A percentile compares a stretch with the other conserved stretches of the same genome.
These are phyloP conservation scores for Suillus discolor DNA, from an alignment of 768 basidiomycete genomes.

Conservation along the genomic window DNA sequence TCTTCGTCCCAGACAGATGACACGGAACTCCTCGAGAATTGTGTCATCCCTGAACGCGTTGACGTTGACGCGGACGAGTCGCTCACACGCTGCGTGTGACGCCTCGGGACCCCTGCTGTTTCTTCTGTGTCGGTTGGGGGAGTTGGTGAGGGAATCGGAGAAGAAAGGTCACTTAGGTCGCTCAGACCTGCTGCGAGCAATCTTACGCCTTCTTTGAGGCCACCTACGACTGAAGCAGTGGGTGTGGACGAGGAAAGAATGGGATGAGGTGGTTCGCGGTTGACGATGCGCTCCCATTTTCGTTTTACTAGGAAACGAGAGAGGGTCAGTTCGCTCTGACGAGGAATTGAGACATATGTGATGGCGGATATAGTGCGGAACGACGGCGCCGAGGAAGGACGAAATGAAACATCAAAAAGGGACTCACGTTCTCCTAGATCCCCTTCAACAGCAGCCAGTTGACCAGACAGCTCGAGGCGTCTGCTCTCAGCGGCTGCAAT, in stretches of 20 bases:
- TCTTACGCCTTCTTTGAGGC: conserved; percentile 66
- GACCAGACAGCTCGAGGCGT: conserved; percentile 79
- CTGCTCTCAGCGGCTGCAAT: conserved; percentile 88
- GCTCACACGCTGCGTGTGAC: conserved; percentile 15
- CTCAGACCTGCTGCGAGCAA: conserved; percentile 52
- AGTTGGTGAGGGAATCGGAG: conserved; percentile 16
- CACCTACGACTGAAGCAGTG: conserved; percentile 49
- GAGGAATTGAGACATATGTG: not conserved
- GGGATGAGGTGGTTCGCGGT: conserved; percentile 34
- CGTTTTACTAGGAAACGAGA: conserved; percentile 57
- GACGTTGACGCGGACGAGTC: conserved; percentile 34
- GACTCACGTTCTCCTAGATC: conserved; percentile 66
- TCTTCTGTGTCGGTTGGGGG: conserved; percentile 20
- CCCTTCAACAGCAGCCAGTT: conserved; percentile 69
- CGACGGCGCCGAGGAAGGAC: not conserved
- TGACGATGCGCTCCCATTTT: conserved; percentile 83
- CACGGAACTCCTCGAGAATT: conserved; percentile 47
- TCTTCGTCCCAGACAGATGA: conserved; percentile 46
- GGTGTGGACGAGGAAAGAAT: not conserved
- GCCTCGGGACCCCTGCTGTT: conserved; percentile 21
- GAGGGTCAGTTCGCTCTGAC: not conserved
- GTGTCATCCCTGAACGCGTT: conserved; percentile 30
- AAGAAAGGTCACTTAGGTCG: conserved; percentile 31
- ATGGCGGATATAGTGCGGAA: conserved; percentile 8
- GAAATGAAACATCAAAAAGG: not conserved